Percentiles rank a stretch among this genome's conserved stretches.
Evolutionary conservation across 371 early-diverging fungal genomes (phyloP).

Genomic region (Mucor indicus): DNA sequence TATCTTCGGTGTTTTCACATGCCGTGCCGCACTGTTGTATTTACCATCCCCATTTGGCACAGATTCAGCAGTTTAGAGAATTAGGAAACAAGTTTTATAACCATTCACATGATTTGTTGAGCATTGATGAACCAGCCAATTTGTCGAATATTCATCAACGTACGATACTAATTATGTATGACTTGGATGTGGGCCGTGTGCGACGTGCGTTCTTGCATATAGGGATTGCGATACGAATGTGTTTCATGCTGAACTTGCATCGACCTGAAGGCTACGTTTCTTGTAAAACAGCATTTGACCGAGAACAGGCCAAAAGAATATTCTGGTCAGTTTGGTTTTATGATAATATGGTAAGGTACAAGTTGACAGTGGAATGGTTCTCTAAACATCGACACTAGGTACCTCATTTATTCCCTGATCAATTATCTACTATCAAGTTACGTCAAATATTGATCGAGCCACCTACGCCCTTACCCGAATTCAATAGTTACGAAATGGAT

Average conservation of each 20-base stretch:
- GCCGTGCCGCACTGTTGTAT: slow-evolving; percentile 27
- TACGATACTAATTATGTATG: slow-evolving; percentile 26
- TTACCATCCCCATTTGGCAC: slow-evolving; percentile 27
- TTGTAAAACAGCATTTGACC: slow-evolving; percentile 16
- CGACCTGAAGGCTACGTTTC: slow-evolving; percentile 22
- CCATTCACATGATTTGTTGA: slow-evolving; percentile 23
- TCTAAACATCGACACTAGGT: not conserved
- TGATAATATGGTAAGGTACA: slow-evolving; percentile 24
- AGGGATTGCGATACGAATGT: slow-evolving; percentile 34
- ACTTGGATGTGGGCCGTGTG: slow-evolving; percentile 32
- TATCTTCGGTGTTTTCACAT: slow-evolving; percentile 28
- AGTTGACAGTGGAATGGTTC: not conserved
- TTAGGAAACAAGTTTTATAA: slow-evolving; percentile 26
- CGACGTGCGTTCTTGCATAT: slow-evolving; percentile 29
- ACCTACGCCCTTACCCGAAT: slow-evolving; percentile 18
- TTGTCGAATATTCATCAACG: slow-evolving; percentile 33
- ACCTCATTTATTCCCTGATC: slow-evolving; percentile 16
- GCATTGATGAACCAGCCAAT: slow-evolving; percentile 23
- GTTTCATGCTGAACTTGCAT: slow-evolving; percentile 32
- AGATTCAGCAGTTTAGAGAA: slow-evolving; percentile 25
- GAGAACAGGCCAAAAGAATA: slow-evolving; percentile 29
- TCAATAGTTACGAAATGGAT: slow-evolving; percentile 18
- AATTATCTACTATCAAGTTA: slow-evolving; percentile 12
- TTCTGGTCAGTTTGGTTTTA: slow-evolving; percentile 41
- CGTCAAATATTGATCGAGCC: slow-evolving; percentile 20